These are phyloP conservation scores for Zalerion maritima DNA, from an alignment of 495 filamentous ascomycete genomes.

Conservation along the genomic window DNA sequence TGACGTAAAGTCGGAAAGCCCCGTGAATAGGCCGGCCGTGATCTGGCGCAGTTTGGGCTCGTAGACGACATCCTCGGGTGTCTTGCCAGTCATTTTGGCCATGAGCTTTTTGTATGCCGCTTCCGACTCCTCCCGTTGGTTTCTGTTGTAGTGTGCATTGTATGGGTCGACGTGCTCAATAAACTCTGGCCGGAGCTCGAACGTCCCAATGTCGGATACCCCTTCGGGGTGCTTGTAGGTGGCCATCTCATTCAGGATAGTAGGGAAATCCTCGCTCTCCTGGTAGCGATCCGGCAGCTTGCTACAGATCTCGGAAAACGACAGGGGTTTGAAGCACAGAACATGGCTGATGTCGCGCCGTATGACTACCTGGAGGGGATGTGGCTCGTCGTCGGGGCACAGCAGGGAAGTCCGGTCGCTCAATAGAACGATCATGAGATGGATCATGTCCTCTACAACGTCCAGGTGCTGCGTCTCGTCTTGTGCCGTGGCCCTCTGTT, in stretches of 20 bases:
- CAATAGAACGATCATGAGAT: slow-evolving; percentile 77
- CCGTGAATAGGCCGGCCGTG: slow-evolving; percentile 55
- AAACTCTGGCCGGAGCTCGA: slow-evolving; percentile 76
- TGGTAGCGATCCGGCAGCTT: slow-evolving; percentile 76
- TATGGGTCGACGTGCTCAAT: slow-evolving; percentile 85
- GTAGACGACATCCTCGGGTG: slow-evolving; percentile 74
- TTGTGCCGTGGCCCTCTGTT: slow-evolving; percentile 44
- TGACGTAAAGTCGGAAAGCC: slow-evolving; percentile 61
- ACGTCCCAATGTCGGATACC: slow-evolving; percentile 79
- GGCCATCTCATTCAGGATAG: slow-evolving; percentile 78
- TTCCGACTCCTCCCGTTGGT: slow-evolving; percentile 94
- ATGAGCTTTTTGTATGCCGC: slow-evolving; percentile 70
- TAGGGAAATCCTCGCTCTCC: slow-evolving; percentile 62
- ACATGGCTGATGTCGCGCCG: slow-evolving; percentile 83
- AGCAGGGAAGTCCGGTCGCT: slow-evolving; percentile 77
- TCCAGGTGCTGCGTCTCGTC: slow-evolving; percentile 81
- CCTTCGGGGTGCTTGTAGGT: slow-evolving; percentile 83
- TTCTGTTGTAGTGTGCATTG: slow-evolving; percentile 86
- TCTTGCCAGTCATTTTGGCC: slow-evolving; percentile 74
- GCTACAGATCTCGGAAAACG: slow-evolving; percentile 73
- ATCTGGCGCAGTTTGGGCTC: slow-evolving; percentile 79
- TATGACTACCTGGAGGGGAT: slow-evolving; percentile 54
- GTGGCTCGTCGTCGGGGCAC: slow-evolving; percentile 48
- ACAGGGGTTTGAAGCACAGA: slow-evolving; percentile 88
- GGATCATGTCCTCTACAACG: slow-evolving; percentile 88